Percentiles rank a stretch among this genome's conserved stretches.
These are phyloP conservation scores for Botrytis porri DNA, from an alignment of 2,329 filamentous ascomycete species.

Conservation along the genomic window DNA sequence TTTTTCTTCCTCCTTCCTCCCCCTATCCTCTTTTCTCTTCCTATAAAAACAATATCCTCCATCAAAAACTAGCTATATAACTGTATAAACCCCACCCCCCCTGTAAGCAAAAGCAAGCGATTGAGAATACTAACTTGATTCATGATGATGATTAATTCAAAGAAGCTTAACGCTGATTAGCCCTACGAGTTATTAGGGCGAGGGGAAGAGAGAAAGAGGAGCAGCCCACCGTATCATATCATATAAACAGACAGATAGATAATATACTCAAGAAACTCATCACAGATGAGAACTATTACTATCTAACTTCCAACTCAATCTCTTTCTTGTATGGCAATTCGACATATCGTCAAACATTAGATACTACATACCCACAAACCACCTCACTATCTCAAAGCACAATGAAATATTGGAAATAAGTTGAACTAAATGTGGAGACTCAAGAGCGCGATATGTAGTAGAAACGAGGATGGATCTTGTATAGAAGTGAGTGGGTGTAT, in stretches of 20 bases:
- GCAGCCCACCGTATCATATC: neutral
- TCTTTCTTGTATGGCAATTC: neutral
- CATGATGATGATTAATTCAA: neutral
- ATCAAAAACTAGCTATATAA: neutral
- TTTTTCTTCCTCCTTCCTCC: neutral
- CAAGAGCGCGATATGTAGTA: neutral
- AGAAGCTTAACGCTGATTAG: neutral
- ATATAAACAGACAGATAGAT: neutral
- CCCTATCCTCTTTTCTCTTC: neutral
- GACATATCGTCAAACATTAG: neutral
- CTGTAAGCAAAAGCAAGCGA: neutral
- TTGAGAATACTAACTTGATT: neutral
- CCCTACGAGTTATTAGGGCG: neutral
- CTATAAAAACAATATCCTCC: neutral
- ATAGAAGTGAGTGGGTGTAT: neutral
- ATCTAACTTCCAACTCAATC: neutral
- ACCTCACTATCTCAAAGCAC: neutral
- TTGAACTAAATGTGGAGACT: neutral
- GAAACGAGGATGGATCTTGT: too few species aligned
- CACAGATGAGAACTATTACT: neutral
- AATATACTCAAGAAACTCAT: neutral
- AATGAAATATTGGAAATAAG: neutral
- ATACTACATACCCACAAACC: neutral
- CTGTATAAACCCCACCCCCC: neutral
- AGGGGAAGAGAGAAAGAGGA: neutral